phyloP scores from a whole-genome alignment of 2,329 filamentous ascomycete species.

The Clarireedia monteithiana region DNA sequence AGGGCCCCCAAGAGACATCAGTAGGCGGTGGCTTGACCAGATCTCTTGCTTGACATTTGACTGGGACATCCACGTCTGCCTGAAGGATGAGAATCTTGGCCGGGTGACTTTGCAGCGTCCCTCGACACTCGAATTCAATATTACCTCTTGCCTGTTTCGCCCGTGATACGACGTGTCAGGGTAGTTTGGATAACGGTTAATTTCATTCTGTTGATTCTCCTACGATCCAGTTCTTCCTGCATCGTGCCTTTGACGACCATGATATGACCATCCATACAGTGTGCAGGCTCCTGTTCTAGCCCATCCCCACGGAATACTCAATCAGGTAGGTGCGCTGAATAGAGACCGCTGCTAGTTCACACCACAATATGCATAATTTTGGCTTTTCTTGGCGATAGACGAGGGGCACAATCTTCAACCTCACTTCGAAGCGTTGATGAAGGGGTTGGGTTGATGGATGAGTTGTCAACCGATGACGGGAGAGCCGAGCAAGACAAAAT shows the following conservation, averaged over 20 bases:
- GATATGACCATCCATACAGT: no score
- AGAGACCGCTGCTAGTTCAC: background rate
- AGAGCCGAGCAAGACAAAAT: background rate
- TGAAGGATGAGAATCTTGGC: constrained; percentile 1
- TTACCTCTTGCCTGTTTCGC: no score
- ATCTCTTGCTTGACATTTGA: background rate
- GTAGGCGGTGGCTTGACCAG: background rate
- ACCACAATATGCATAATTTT: background rate
- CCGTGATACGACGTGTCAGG: no score
- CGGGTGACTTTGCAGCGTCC: background rate
- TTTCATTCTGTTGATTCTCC: no score
- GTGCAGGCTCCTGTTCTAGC: no score
- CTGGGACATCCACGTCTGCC: constrained; percentile 6
- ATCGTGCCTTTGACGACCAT: no score
- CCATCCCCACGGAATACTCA: no score
- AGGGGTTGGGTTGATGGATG: background rate
- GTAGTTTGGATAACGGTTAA: no score
- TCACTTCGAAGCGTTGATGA: background rate
- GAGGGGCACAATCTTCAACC: background rate
- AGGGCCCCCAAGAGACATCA: background rate
- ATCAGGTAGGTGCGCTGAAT: no score
- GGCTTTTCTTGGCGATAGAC: background rate
- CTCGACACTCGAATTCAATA: no score
- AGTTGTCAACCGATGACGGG: constrained; percentile 6
- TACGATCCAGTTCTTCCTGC: no score